phyloP scores from a whole-genome alignment of 805 yeast species.

The Ogataea pilisensis region DNA sequence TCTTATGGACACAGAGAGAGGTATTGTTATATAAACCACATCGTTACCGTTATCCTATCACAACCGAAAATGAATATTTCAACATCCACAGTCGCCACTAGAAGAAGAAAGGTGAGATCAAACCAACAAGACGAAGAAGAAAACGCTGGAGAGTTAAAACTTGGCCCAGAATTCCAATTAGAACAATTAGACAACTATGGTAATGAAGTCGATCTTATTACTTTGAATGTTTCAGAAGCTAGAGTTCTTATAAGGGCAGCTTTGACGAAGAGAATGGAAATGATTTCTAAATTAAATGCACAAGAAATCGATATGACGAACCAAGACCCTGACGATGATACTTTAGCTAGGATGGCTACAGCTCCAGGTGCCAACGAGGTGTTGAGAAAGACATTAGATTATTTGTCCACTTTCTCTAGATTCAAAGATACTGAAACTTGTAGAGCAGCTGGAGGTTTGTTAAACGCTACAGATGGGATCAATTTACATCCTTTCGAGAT shows the following conservation, averaged over 20 bases:
- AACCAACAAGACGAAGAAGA: constrained; percentile 79
- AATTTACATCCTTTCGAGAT: constrained; percentile 92
- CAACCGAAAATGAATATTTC: constrained; percentile 67
- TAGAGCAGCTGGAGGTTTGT: constrained; percentile 84
- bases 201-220: constrained; percentile 67
- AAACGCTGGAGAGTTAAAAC: constrained; percentile 78
- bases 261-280: constrained; percentile 63
- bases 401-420: constrained; percentile 78
- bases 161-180: constrained; percentile 90
- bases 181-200: constrained; percentile 81
- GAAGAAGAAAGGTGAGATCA: constrained; percentile 65
- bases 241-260: constrained; percentile 88
- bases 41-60: too few relatives aligned
- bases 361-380: constrained; percentile 84
- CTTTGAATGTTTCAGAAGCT: constrained; percentile 87
- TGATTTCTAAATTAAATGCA: constrained; percentile 38
- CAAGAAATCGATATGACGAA: constrained; percentile 25
- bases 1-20: too few relatives aligned
- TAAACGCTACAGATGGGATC: constrained; percentile 61
- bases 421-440: constrained; percentile 91
- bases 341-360: constrained; percentile 45
- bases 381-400: constrained; percentile 86
- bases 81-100: constrained; percentile 80
- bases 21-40: too few relatives aligned
- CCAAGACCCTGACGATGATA: constrained; percentile 41